phyloP scores from a whole-genome alignment of 768 basidiomycete genomes.

The Boletus sp. region DNA sequence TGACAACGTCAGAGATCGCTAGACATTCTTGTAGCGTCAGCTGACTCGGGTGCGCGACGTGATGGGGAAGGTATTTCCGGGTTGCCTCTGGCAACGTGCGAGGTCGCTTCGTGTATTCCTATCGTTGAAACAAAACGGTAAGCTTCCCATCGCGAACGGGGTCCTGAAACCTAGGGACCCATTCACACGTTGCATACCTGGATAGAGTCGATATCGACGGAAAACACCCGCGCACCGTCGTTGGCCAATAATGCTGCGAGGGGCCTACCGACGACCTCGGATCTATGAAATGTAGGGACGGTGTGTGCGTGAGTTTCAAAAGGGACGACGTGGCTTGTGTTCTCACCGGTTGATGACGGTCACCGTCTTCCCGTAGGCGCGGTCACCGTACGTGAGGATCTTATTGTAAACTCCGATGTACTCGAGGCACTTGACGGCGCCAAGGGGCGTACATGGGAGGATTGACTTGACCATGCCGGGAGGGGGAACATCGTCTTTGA shows the following conservation, averaged over 20 bases:
- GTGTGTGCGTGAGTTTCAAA: constrained; percentile 1
- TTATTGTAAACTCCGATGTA: constrained; percentile 89
- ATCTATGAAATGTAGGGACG: constrained; percentile 42
- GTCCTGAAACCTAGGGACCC: neutral
- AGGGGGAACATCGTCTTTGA: constrained; percentile 62
- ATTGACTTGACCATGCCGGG: constrained; percentile 91
- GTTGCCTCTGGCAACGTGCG: constrained; percentile 36
- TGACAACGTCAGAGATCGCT: constrained; percentile 84
- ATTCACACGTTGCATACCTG: constrained; percentile 45
- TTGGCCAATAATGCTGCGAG: constrained; percentile 94
- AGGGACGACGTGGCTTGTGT: neutral
- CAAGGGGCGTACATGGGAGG: constrained; percentile 95
- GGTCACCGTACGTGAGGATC: constrained; percentile 89
- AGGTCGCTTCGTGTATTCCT: constrained; percentile 94
- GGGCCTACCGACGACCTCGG: constrained; percentile 95
- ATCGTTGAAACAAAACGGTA: constrained; percentile 7
- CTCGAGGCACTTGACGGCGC: constrained; percentile 94
- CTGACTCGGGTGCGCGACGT: constrained; percentile 69
- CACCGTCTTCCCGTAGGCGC: constrained; percentile 89
- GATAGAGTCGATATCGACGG: constrained; percentile 92
- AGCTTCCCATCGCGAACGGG: neutral
- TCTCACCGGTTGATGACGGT: constrained; percentile 90
- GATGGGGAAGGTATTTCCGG: constrained; percentile 77
- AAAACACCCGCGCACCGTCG: constrained; percentile 94
- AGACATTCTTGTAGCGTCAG: constrained; percentile 78